Evolutionary conservation across 164 flowering plant genomes (phyloP).

Genomic region (Buxus sempervirens): DNA sequence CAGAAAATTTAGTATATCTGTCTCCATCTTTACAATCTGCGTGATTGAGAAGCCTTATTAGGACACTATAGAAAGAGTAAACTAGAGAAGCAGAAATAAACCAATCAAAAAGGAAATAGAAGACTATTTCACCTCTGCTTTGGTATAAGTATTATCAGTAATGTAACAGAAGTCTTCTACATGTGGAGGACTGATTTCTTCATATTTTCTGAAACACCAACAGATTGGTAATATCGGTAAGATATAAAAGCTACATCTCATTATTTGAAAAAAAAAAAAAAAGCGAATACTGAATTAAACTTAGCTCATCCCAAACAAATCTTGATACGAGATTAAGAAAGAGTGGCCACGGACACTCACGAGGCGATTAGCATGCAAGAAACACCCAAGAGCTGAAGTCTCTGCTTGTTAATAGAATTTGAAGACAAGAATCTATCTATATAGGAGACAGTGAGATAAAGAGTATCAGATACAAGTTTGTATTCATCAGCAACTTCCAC

Average conservation of each 20-base stretch:
- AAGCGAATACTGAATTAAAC: background rate
- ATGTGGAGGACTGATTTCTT: conserved; percentile 83
- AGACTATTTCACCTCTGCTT: conserved; percentile 44
- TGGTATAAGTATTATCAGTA: conserved; percentile 82
- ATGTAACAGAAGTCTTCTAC: conserved; percentile 81
- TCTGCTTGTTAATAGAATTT: conserved; percentile 35
- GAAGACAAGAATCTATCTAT: conserved; percentile 62
- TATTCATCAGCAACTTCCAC: conserved; percentile 80
- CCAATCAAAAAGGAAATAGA: background rate
- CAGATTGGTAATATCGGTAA: background rate
- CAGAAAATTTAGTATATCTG: conserved; percentile 46
- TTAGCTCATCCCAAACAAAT: background rate
- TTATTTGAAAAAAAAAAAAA: too few relatives aligned
- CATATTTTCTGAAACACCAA: conserved; percentile 61
- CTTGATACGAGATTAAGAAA: background rate
- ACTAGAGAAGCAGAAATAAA: background rate
- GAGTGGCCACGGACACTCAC: conserved; percentile 33
- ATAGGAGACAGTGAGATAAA: conserved; percentile 58
- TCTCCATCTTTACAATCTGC: conserved; percentile 68
- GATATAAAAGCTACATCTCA: background rate
- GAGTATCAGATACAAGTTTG: conserved; percentile 59
- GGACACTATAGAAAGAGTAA: background rate
- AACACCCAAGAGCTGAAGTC: conserved; percentile 76
- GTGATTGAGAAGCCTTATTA: background rate
- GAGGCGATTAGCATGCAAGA: conserved; percentile 86